Evolutionary conservation across 768 basidiomycete genomes (phyloP).

Genomic region (Tulasnella calospora): DNA sequence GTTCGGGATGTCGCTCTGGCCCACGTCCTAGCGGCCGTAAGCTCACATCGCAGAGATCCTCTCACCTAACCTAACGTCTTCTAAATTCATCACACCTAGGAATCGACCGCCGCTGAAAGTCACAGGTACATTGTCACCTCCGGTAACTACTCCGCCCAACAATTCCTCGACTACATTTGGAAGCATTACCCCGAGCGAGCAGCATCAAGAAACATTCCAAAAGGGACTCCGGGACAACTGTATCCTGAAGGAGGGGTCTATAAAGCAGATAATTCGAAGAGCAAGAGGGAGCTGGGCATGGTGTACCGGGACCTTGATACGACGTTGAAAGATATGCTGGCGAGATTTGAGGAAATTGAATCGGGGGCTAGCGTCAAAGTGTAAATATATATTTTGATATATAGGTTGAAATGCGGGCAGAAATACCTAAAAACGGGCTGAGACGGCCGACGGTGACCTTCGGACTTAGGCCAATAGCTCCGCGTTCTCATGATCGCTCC

Average conservation of each 20-base stretch:
- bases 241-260: conserved; percentile 24
- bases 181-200: conserved; percentile 25
- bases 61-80: background rate
- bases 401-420: background rate
- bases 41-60: background rate
- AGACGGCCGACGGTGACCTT: background rate
- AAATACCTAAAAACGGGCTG: background rate
- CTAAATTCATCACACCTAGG: background rate
- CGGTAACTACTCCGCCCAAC: conserved; percentile 21
- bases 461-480: background rate
- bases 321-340: conserved; percentile 15
- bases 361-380: background rate
- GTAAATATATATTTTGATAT: background rate
- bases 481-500: background rate
- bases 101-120: conserved; percentile 14
- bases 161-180: conserved; percentile 20
- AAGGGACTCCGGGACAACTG: conserved; percentile 13
- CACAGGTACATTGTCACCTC: conserved; percentile 25
- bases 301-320: conserved; percentile 6
- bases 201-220: background rate
- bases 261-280: conserved; percentile 23
- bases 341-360: conserved; percentile 4
- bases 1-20: conserved; percentile 35
- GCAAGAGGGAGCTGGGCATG: conserved; percentile 3
- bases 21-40: conserved; percentile 32